These are phyloP conservation scores for Colletotrichum horii DNA, from an alignment of 2,329 filamentous ascomycete species.

Conservation along the genomic window DNA sequence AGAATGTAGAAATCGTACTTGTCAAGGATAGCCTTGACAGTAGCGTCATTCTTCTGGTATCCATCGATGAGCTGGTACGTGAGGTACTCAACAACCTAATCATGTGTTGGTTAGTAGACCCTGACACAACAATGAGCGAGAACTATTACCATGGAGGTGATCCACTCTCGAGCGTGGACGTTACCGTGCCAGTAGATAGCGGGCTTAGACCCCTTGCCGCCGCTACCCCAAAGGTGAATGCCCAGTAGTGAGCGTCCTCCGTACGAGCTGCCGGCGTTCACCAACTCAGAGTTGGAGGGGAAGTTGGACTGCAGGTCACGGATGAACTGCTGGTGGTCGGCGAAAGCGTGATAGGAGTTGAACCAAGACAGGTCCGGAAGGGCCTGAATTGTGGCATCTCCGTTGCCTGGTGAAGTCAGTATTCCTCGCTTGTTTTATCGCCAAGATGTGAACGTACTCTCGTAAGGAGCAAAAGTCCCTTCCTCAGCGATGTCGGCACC, in stretches of 20 bases:
- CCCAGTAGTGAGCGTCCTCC: constrained; percentile 64
- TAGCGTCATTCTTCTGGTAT: constrained; percentile 42
- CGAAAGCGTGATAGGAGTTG: constrained; percentile 57
- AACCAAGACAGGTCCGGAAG: constrained; percentile 49
- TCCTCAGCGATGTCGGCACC: constrained; percentile 27
- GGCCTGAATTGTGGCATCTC: not conserved
- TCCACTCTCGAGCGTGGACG: constrained; percentile 67
- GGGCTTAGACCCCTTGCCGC: constrained; percentile 49
- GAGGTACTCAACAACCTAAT: constrained; percentile 54
- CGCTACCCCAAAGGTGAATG: constrained; percentile 58
- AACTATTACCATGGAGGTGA: constrained; percentile 52
- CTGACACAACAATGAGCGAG: not conserved
- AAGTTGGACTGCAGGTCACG: constrained; percentile 47
- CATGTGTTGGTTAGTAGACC: not conserved
- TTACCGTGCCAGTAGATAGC: constrained; percentile 62
- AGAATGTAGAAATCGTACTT: constrained; percentile 72
- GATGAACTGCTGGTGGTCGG: constrained; percentile 55
- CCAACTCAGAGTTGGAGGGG: constrained; percentile 50
- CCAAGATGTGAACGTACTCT: not conserved
- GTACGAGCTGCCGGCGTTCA: constrained; percentile 52
- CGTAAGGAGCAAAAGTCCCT: constrained; percentile 14
- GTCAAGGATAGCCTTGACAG: constrained; percentile 54
- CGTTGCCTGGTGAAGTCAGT: not conserved
- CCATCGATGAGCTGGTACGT: constrained; percentile 52
- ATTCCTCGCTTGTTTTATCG: fast-evolving